Base-by-base conservation (phyloP, 352 stramenopile species). In the Pythium chondricola region DNA sequence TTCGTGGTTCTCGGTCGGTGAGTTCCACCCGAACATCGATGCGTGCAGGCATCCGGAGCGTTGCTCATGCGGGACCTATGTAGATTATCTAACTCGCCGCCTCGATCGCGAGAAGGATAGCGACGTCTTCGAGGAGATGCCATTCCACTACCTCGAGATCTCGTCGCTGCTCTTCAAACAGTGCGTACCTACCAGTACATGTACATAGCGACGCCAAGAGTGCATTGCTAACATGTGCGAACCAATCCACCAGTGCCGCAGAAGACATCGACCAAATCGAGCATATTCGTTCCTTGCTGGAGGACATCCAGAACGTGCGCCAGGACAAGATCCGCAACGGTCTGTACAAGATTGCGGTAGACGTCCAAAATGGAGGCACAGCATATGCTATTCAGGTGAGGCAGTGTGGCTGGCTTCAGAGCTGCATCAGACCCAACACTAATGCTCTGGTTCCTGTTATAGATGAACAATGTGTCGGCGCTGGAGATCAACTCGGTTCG, bases 291-390 rank as follows among this genome's bases (percentile, higher is more conserved):
- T 89, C 75, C 14, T 54, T 93, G 18, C 54, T 94, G 6, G 83
- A 95, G 65, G 85, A 95, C 58, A 73, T 95, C 22, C 80, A 93
- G 43, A 92, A 95, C 43, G 64, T 93, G n/a, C 77, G 85, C 0
- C 82, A 95, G 49, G 78, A 93, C 52, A 94, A 95, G 54, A 93
- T 95, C 58, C 82, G 85, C 49, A 85, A 86, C 31, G 83, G 83
- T 90, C 58, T 95, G 20, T 78, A 79, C 52, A 72, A 79, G 32
- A 93, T 95, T 32, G 74, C 78, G 10, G 76, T 47, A 30, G 83
- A 94, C 31, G 79, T 89, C 29, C 73, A 90, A 49, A 76, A 55
- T 32, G 82, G 79, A 16, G 79, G 75, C 30, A 81, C 78, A 24
- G 79, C 82, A 21, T 83, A 77, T 31, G 82, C 78, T 22, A 83